These are phyloP conservation scores for Aureobasidium sp. DNA, from an alignment of 2,329 filamentous ascomycete species.

Conservation along the genomic window DNA sequence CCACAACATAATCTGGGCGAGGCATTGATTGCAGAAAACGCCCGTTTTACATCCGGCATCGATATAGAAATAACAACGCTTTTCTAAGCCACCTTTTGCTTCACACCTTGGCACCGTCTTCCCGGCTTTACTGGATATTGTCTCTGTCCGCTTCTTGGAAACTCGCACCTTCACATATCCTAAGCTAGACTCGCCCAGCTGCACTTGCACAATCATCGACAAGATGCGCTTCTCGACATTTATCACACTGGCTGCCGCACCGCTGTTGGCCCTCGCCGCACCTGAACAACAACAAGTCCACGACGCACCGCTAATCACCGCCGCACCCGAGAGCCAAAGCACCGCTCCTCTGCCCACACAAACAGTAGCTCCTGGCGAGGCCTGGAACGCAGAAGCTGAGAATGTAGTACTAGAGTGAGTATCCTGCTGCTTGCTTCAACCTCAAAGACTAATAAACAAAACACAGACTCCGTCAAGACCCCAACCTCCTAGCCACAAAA, in stretches of 20 bases:
- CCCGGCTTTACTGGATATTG: neutral
- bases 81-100: neutral
- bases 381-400: neutral
- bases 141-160: neutral
- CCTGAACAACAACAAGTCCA: constrained; percentile 1
- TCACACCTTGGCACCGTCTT: constrained; percentile 8
- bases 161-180: neutral
- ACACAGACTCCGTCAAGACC: neutral
- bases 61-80: constrained; percentile 6
- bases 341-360: neutral
- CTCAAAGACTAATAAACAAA: neutral
- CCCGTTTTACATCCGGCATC: neutral
- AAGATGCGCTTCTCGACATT: constrained; percentile 6
- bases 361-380: neutral
- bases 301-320: neutral
- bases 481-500: neutral
- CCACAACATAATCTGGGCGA: neutral
- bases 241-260: neutral
- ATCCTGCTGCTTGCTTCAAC: neutral
- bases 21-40: neutral
- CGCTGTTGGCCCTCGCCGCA: neutral
- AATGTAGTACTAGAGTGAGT: neutral
- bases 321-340: neutral
- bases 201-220: neutral
- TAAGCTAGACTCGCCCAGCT: neutral